A percentile compares a stretch with the other conserved stretches of the same genome.
phyloP scores from a whole-genome alignment of 345 rosid species.

The Fremontodendron californicum region DNA sequence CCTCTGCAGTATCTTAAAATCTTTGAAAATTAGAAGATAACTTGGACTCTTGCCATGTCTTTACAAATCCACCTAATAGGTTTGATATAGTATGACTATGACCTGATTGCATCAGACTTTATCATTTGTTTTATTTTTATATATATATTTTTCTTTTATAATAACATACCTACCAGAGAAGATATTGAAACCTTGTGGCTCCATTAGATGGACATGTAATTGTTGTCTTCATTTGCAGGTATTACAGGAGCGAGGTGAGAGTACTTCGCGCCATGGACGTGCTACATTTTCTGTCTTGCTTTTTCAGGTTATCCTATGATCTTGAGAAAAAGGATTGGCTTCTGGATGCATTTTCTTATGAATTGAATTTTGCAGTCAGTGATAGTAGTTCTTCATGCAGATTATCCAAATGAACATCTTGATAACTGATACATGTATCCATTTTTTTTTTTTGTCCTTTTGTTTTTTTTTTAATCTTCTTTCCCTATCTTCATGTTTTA shows the following conservation, averaged over 20 bases:
- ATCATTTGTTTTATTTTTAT: not conserved
- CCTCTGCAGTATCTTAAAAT: not conserved
- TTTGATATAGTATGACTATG: not conserved
- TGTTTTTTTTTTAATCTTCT: not conserved
- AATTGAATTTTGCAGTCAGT: slow-evolving; percentile 12
- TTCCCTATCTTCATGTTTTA: not conserved
- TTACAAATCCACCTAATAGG: not conserved
- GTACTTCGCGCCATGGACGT: slow-evolving; percentile 98
- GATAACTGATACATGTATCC: slow-evolving; percentile 2
- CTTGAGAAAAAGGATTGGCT: not conserved
- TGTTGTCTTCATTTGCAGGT: slow-evolving; percentile 48
- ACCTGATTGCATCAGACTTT: not conserved
- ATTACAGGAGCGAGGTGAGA: slow-evolving; percentile 96
- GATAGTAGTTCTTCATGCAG: slow-evolving; percentile 16
- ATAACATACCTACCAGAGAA: not conserved
- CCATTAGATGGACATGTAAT: slow-evolving; percentile 11
- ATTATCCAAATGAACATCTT: slow-evolving; percentile 2
- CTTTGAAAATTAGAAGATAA: not conserved
- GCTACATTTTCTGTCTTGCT: slow-evolving; percentile 95
- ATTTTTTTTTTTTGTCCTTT: not conserved
- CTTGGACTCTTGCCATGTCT: not conserved
- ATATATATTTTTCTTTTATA: not conserved
- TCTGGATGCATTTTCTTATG: not conserved
- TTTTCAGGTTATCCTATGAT: slow-evolving; percentile 63
- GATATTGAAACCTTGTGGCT: not conserved